Conservation (phyloP, 495 filamentous ascomycete genomes). For the Aspergillus saccharolyticus region DNA sequence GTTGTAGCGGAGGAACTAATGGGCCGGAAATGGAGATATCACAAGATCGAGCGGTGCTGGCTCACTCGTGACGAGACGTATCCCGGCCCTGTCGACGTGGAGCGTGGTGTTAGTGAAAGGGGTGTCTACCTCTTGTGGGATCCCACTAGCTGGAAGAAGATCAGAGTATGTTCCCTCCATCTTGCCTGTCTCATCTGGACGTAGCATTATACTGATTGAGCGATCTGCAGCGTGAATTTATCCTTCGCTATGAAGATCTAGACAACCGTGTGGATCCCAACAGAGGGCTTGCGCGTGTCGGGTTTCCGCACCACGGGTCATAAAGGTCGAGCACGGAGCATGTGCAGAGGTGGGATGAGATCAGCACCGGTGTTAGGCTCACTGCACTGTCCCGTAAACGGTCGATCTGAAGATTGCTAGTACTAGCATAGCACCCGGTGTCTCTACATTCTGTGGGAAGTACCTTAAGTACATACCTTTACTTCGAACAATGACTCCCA, state of each 20-base stretch:
- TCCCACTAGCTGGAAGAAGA: constrained; percentile 74
- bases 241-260: constrained; percentile 72
- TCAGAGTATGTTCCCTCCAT: constrained; percentile 55
- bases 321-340: constrained; percentile 19
- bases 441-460: constrained; percentile 25
- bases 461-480: constrained; percentile 25
- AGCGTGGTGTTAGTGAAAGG: constrained; percentile 64
- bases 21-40: constrained; percentile 86
- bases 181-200: neutral
- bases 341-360: constrained; percentile 16
- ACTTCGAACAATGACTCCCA: constrained; percentile 25
- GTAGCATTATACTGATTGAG: neutral
- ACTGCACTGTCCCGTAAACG: constrained; percentile 26
- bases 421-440: constrained; percentile 25
- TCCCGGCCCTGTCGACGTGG: constrained; percentile 57
- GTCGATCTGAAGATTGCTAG: constrained; percentile 25
- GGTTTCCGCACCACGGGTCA: constrained; percentile 39
- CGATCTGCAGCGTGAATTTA: constrained; percentile 61
- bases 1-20: constrained; percentile 76
- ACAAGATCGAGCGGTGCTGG: constrained; percentile 85
- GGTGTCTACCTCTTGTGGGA: constrained; percentile 91
- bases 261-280: constrained; percentile 52
- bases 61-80: constrained; percentile 78
- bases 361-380: constrained; percentile 37
- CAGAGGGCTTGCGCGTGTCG: constrained; percentile 31